Base-by-base conservation (phyloP, 495 filamentous ascomycete species). In the Xylaria bambusicola region DNA sequence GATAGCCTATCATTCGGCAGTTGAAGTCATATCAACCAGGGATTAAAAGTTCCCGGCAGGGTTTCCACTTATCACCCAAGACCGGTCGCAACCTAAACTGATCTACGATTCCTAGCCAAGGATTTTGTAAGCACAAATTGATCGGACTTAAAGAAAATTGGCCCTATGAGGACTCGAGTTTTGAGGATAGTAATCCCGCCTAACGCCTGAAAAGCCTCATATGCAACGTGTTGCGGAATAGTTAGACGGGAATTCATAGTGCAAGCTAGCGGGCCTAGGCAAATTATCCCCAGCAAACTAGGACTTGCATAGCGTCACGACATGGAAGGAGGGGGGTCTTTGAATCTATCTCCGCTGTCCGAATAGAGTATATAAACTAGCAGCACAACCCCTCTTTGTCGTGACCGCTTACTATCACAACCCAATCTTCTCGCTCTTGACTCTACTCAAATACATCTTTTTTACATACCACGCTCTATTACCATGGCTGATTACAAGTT, bases 401-500 rank as follows among this genome's bases (percentile, higher is more conserved):
- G 17, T 38, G 31, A n/a, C n/a, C 10, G 29, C 17, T 26, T 52
- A 2, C 5, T 36, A 15, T 31, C 10, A 10, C 48, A 31, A 27
- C 40, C 44, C 36, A 40, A 18, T 27, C 26, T 6, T 20, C 23
- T 50, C 24, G 12, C 17, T 20, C 3, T 6, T 1, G 23, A 26
- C 42, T 2, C 10, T 48, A 17, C 18, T 49, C 6, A 29, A 13
- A 33, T 21, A 21, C 6, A 6, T 26, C 1, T 6, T 2, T 50
- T 20, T 2, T 7, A 23, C 15, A 15, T 23, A 51, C 40, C 13
- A 52, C 6, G 4, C 24, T 8, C 15, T 15, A 23, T 27, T 10
- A 55, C 21, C 31, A 61, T 61, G 58, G 58, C 65, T 36, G 63
- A 74, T 23, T 68, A 73, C 64, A 77, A 85, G 56, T 96, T 93